A percentile compares a stretch with the other conserved stretches of the same genome.
These are phyloP conservation scores for Tulasnella sp. DNA, from an alignment of 768 basidiomycete species.

Conservation along the genomic window DNA sequence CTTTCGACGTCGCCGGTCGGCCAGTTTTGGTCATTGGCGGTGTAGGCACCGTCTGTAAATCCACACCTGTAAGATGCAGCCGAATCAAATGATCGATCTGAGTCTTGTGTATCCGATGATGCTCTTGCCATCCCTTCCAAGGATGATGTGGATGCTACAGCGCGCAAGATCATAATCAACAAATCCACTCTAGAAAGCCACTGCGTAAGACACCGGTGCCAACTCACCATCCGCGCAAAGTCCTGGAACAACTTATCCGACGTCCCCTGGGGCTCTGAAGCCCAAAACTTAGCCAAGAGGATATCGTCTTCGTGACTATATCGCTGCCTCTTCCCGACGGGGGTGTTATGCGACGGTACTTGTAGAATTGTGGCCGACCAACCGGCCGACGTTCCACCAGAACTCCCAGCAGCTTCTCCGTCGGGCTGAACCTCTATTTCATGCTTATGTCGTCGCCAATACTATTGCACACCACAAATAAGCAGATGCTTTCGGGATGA, in stretches of 20 bases:
- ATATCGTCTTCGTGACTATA: conserved; percentile 72
- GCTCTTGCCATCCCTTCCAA: conserved; percentile 93
- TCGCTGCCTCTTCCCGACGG: conserved; percentile 75
- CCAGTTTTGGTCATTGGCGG: background rate
- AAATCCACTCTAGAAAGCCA: background rate
- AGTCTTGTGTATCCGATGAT: conserved; percentile 75
- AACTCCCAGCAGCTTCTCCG: background rate
- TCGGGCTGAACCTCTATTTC: conserved; percentile 58
- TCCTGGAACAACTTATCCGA: conserved; percentile 75
- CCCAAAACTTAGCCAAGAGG: conserved; percentile 63
- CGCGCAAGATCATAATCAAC: background rate
- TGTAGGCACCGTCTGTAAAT: background rate
- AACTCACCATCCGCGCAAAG: conserved; percentile 53
- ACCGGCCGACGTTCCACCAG: background rate
- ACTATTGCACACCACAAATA: conserved; percentile 24
- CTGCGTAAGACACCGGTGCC: background rate
- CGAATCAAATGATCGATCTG: conserved; percentile 45
- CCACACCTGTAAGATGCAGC: conserved; percentile 1
- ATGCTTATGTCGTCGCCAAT: conserved; percentile 78
- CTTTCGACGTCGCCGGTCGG: background rate
- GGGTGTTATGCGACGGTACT: conserved; percentile 40
- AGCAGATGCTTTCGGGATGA: background rate
- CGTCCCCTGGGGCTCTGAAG: conserved; percentile 61
- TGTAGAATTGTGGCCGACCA: conserved; percentile 26
- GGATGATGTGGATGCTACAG: conserved; percentile 73